These are phyloP conservation scores for Penicillium samsonianum DNA, from an alignment of 495 filamentous ascomycete species.

Conservation along the genomic window DNA sequence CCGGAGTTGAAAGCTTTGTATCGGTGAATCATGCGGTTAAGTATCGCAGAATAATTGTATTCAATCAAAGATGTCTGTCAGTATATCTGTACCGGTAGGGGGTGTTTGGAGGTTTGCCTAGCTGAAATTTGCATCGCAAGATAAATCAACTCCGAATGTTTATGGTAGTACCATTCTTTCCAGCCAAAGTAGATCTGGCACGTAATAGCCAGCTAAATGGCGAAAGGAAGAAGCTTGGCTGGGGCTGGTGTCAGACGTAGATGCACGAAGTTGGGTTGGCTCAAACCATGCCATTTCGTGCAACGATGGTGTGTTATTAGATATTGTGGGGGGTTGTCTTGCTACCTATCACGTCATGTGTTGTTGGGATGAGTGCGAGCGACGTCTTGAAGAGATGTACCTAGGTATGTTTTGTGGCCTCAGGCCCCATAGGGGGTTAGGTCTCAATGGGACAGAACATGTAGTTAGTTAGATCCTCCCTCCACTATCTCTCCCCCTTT, in stretches of 20 bases:
- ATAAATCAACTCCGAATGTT: neutral
- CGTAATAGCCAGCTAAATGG: neutral
- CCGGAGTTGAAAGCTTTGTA: neutral
- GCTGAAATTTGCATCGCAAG: neutral
- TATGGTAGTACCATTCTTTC: neutral
- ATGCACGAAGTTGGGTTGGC: neutral
- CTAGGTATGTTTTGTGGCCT: too few species aligned
- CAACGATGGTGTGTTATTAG: slow-evolving; percentile 4
- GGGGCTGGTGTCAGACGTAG: neutral
- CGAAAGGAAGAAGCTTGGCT: neutral
- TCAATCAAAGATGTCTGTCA: too few species aligned
- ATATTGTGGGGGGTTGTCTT: neutral
- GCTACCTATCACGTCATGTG: too few species aligned
- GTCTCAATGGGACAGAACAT: too few species aligned
- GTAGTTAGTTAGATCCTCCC: too few species aligned
- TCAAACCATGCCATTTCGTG: neutral
- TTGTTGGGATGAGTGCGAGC: too few species aligned
- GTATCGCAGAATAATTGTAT: too few species aligned
- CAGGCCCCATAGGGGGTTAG: too few species aligned
- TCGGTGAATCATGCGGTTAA: neutral
- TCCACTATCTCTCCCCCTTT: too few species aligned
- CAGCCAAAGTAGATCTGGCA: neutral
- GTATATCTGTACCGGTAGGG: too few species aligned
- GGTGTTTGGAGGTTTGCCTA: neutral
- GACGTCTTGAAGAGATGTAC: too few species aligned